Conservation (phyloP, 768 basidiomycete genomes). For the Pleurotus citrinopileatus region DNA sequence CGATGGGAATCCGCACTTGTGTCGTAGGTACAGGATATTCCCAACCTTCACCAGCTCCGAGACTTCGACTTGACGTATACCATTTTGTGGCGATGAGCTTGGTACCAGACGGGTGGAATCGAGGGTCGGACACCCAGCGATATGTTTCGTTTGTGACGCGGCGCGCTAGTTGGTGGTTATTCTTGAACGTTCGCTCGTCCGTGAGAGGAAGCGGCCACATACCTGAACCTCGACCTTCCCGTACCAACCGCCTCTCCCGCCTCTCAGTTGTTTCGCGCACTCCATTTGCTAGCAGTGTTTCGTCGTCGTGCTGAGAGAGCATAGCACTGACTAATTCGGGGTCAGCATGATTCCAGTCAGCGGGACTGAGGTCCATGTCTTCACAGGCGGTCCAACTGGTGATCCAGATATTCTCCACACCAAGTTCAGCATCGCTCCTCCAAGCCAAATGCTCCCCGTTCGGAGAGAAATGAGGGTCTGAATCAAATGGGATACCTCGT, state of each 20-base stretch:
- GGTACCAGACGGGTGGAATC: slow-evolving; percentile 65
- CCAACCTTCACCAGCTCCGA: slow-evolving; percentile 77
- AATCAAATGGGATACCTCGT: slow-evolving; percentile 64
- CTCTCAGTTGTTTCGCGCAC: slow-evolving; percentile 48
- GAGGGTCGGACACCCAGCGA: slow-evolving; percentile 65
- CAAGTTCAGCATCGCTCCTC: slow-evolving; percentile 69
- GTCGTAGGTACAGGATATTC: slow-evolving; percentile 51
- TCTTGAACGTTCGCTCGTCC: neutral
- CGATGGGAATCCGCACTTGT: slow-evolving; percentile 30
- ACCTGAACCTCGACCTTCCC: slow-evolving; percentile 56
- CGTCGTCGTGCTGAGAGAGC: slow-evolving; percentile 36
- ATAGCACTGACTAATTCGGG: slow-evolving; percentile 34
- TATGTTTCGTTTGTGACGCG: slow-evolving; percentile 74
- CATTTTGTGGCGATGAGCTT: slow-evolving; percentile 75
- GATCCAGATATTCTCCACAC: slow-evolving; percentile 76
- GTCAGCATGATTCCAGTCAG: slow-evolving; percentile 12
- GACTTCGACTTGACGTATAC: slow-evolving; percentile 63
- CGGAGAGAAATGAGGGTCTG: slow-evolving; percentile 73
- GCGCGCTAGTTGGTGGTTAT: slow-evolving; percentile 26
- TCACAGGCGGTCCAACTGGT: slow-evolving; percentile 65
- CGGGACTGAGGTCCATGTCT: slow-evolving; percentile 50
- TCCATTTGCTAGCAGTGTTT: slow-evolving; percentile 44
- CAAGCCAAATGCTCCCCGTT: slow-evolving; percentile 62
- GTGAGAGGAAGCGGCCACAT: slow-evolving; percentile 16
- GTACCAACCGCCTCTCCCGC: slow-evolving; percentile 43